Base-by-base conservation (phyloP, 2,329 filamentous ascomycete genomes). In the Trichoderma brevicompactum region DNA sequence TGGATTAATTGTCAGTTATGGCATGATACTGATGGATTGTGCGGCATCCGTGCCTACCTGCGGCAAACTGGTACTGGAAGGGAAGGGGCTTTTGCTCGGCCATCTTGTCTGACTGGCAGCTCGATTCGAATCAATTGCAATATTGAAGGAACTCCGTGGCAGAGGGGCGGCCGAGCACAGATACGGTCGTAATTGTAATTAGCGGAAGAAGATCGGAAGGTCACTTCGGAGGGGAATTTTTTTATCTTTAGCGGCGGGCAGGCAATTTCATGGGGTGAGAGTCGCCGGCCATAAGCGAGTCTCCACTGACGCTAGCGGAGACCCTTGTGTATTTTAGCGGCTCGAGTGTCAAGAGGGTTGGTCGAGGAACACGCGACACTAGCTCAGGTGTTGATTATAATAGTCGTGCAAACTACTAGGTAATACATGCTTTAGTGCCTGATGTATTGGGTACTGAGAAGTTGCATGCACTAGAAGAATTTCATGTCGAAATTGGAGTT, bases 61-160 rank as follows among this genome's bases (percentile, higher is more conserved):
- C 94, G 78, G 89, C 91, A 84, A 98, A 97, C 83, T 97, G 94
- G 88, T 97, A 97, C 72, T 88, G 79, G 81, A 97, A 97, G 66
- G 92, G 92, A 72, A 97, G 87, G 66, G 94, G 92, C 81, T 92
- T 90, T 60, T 86, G 80, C 70, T 82, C 76, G 69, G 87, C 83
- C 88, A 90, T 91, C 73, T 74, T 83, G 81, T 75, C 70, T 68
- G 65, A 49, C 13, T 59, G 32, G 40, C 40, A 7, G 43, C 38
- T 64, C 36, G 9, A 49, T 9, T 36, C 36, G 54, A 40, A 50
- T 52, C 46, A 60, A 65, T 49, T 52, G 54, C 41, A n/a, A 17
- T 65, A 34, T 53, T 46, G 46, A 43, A 68, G 58, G 69, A 48
- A 68, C 68, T 71, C 72, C 59, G 65, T 69, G 71, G 68, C 65